Evolutionary conservation across 208 protist genomes (phyloP), one percentile per base, ranked within the genome.

Genomic region (Porcisia hertigi): DNA sequence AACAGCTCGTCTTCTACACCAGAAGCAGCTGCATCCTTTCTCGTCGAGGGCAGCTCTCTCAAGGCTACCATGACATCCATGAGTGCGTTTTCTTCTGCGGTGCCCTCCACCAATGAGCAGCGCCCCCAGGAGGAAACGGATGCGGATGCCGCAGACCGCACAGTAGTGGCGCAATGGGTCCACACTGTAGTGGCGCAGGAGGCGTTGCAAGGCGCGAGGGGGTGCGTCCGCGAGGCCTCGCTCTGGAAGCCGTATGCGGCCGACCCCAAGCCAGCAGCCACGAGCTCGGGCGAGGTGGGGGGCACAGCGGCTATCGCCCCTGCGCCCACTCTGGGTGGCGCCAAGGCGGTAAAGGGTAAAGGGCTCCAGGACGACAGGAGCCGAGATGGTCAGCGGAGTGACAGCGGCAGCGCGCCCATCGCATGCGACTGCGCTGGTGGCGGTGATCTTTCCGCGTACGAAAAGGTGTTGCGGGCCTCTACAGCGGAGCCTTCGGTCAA

Each of bases 401-500:
- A 76, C 25, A 69, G 70, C 14, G 54, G 57, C 8, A 75, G 71
- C 34, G 43, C 71, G 23, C 67, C 54, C 34, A 39, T 62, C 16
- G 57, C 54, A 16, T 41, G 39, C 1, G 54, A 80, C 34, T 54
- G 53, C 47, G 58, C 63, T 1, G 36, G 20, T 23, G 41, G n/a
- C 20, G 52, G 66, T 41, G 49, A 47, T 2, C 62, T n/a, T n/a
- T 41, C 30, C 62, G 34, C 67, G 20, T 59, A 30, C 49, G 52
- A 60, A 8, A 62, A 75, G 14, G 49, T 57, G 34, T 30, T 34
- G 53, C 30, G 34, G 23, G 18, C 43, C 25, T 23, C 54, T 11
- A 64, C 70, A 18, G 71, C 20, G 11, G 77, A 81, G 41, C 66
- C 71, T 30, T 76, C 77, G 3, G 77, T 93, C 18, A 88, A 93